These are phyloP conservation scores for Tetrapisispora nanseiensis DNA, from an alignment of 805 yeast genomes.

Conservation along the genomic window DNA sequence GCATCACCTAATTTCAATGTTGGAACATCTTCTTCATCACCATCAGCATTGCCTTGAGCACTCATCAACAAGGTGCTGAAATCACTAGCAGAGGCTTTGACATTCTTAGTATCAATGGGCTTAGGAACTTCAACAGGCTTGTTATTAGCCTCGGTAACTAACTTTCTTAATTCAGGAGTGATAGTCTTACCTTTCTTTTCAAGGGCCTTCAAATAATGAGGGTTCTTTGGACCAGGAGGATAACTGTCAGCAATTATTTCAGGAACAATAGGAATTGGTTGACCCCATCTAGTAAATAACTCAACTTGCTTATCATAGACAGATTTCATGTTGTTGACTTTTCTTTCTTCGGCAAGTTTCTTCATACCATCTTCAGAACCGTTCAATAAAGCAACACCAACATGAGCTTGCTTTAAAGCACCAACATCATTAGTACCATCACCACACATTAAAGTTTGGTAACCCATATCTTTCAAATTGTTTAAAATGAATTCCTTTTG, in stretches of 20 bases:
- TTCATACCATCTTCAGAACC: conserved; percentile 93
- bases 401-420: conserved; percentile 95
- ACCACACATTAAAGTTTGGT: conserved; percentile 96
- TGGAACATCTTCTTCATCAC: conserved; percentile 73
- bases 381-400: conserved; percentile 94
- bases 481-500: conserved; percentile 89
- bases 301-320: conserved; percentile 80
- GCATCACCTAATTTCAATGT: conserved; percentile 94
- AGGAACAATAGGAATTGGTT: conserved; percentile 79
- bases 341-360: conserved; percentile 74
- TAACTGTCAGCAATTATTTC: conserved; percentile 82
- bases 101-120: conserved; percentile 23
- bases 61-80: conserved; percentile 34
- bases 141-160: conserved; percentile 44
- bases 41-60: conserved; percentile 20
- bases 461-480: conserved; percentile 77
- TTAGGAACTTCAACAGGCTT: conserved; percentile 29
- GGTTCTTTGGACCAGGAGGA: conserved; percentile 92
- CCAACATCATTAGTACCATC: conserved; percentile 99
- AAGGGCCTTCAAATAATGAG: conserved; percentile 76
- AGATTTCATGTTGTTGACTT: conserved; percentile 49
- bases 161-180: conserved; percentile 58
- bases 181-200: conserved; percentile 75
- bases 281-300: conserved; percentile 70
- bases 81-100: conserved; percentile 28